Base-by-base conservation (phyloP, 1,284 basidiomycete species). In the Mycena sp. region DNA sequence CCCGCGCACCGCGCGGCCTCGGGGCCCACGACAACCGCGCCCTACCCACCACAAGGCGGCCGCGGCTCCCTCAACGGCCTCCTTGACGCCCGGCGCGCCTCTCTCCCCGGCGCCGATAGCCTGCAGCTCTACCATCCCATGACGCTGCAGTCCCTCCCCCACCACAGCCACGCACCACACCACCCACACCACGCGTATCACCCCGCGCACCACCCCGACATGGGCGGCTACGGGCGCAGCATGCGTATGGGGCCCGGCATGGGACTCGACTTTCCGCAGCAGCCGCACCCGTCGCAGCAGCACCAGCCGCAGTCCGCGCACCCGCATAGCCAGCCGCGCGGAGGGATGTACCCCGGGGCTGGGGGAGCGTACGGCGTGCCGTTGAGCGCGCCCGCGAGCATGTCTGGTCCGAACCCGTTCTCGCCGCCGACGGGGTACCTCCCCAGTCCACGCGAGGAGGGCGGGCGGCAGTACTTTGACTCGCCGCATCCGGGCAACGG, bases 111-210 rank as follows among this genome's bases (percentile, higher is more conserved):
- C 30, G 86, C 89, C 22, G 91, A 93, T 74, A 85, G 85, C 71
- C 82, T 93, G 48, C 89, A 92, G 77, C 83, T 93, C 39, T 93
- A 93, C 79, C 89, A 91, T 76, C 92, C 92, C 13, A 89, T 93
- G 86, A 89, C 90, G 7, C 86, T 93, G 18, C 91, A 92, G 78
- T 88, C 89, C 13, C 81, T 86, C 60, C 77, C 77, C 75, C 81
- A 83, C 56, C 79, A 77, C 75, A 20, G 46, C 13, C 46, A 50
- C n/a, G 20, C 48, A 5, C 48, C 48, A 41, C 79, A 78, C 59
- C 77, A 75, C 55, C 67, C 73, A 56, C 74, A 74, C 44, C 72
- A 74, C 61, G 75, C 76, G n/a, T 79, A 81, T 73, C 78, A 81
- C 66, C 65, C 71, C 74, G 66, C 73, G 76, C 67, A 78, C 81